Conservation (phyloP, 305 asterid species). For the Solanum hybrid region DNA sequence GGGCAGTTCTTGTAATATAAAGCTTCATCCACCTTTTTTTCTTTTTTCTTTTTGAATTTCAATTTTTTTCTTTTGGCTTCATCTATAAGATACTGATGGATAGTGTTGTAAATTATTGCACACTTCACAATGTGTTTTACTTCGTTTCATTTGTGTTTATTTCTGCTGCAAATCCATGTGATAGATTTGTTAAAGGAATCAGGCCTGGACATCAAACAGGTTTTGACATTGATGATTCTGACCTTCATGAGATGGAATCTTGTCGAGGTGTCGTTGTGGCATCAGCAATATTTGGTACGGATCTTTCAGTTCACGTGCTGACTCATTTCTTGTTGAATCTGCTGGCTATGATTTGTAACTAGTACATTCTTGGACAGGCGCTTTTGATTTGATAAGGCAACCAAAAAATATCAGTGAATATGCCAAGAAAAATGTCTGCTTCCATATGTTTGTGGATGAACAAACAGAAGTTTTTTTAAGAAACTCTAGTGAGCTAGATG, state of each 20-base stretch:
- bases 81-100: neutral
- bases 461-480: conserved; percentile 53
- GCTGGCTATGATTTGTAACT: neutral
- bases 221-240: conserved; percentile 66
- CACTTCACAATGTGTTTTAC: neutral
- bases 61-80: neutral
- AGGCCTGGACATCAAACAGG: conserved; percentile 73
- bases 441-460: conserved; percentile 77
- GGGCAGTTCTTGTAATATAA: neutral
- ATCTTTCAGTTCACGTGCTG: conserved; percentile 1
- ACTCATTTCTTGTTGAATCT: neutral
- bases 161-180: neutral
- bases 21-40: neutral
- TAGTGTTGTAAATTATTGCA: neutral
- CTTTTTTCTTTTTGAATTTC: too few species aligned
- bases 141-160: neutral
- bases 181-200: conserved; percentile 68
- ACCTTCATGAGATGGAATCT: conserved; percentile 70
- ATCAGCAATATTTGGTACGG: conserved; percentile 78
- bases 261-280: conserved; percentile 80
- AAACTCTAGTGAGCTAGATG: conserved; percentile 48
- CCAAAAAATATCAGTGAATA: conserved; percentile 68
- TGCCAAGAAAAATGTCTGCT: conserved; percentile 51
- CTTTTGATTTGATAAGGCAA: conserved; percentile 66
- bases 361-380: conserved; percentile 39